Evolutionary conservation across 2,329 filamentous ascomycete genomes (phyloP).

Genomic region (Amauroascus niger): DNA sequence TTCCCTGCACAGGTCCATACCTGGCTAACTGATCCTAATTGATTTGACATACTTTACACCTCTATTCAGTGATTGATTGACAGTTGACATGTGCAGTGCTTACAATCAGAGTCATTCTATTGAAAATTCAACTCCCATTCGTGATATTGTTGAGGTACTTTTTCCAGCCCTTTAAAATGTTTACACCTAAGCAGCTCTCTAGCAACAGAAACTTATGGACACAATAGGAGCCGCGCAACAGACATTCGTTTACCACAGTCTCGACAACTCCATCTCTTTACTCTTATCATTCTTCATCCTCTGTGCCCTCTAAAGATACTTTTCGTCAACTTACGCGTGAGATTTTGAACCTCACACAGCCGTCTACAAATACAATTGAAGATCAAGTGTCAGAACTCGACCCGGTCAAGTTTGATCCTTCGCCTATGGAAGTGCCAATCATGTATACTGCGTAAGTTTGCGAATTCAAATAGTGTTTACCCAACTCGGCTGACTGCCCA

Average conservation of each 20-base stretch:
- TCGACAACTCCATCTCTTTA: neutral
- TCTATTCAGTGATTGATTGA: neutral
- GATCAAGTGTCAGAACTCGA: slow-evolving; percentile 11
- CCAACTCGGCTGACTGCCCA: slow-evolving; percentile 12
- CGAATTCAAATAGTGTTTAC: neutral
- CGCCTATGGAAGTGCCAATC: slow-evolving; percentile 24
- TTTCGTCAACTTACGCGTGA: slow-evolving; percentile 18
- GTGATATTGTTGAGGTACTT: neutral
- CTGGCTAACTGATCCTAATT: neutral
- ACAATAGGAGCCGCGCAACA: neutral
- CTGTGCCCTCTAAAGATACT: slow-evolving; percentile 11
- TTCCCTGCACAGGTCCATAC: neutral
- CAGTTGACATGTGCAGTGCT: neutral
- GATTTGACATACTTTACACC: neutral
- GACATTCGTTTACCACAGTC: neutral
- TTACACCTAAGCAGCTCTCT: neutral
- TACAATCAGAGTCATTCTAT: neutral
- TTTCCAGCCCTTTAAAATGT: neutral
- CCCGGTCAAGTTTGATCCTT: slow-evolving; percentile 18
- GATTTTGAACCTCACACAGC: slow-evolving; percentile 16
- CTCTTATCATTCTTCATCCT: slow-evolving; percentile 13
- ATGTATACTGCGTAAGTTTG: slow-evolving; percentile 24
- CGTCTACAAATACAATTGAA: slow-evolving; percentile 8
- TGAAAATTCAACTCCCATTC: neutral
- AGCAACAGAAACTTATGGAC: slow-evolving; percentile 5